Evolutionary conservation across 2,329 filamentous ascomycete genomes (phyloP), one percentile per base, ranked within the genome.

Genomic region (Scorias spongiosa): DNA sequence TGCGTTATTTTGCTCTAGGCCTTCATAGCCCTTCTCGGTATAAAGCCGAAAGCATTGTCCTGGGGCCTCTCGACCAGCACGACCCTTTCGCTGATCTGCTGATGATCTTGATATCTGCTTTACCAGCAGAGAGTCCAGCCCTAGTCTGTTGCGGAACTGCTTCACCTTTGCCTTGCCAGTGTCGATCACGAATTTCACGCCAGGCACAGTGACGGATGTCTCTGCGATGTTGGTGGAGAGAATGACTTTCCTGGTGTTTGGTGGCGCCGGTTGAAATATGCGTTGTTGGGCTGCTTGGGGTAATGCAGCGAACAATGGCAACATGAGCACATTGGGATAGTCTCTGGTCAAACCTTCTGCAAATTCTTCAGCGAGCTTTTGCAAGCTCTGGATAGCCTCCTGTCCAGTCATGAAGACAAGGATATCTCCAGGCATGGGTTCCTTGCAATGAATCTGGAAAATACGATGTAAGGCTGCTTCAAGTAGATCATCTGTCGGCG

Each of bases 201-300:
- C 91, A 0, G 89, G 83, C 0, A 98, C 88, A 0, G 91, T 98
- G 46, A 98, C 84, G 1, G 91, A 96, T 0, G 91, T 96, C 62
- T 98, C 91, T n/a, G 91, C 91, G 54, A 98, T 96, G 57, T 98
- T 98, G 11, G 91, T 98, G 0, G 88, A 81, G 1, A 98, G 68
- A 0, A 98, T 87, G 10, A 96, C 74, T 58, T 96, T 96, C 38
- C 91, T 75, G 0, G 85, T 93, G n/a, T 71, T 71, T 2, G 78
- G 75, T 0, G 77, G 76, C 17, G 83, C 74, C 1, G 84, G 82
- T 44, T 80, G 70, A 60, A 98, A 96, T 9, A 93, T 87, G 17
- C 78, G 75, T 51, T 93, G 84, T 54, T 98, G 91, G 0, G 83
- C 82, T 43, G 81, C 76, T 52, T 91, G 86, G 1, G 89, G 84